These are phyloP conservation scores for Penicillium atrosanguineum DNA, from an alignment of 495 filamentous ascomycete species.

Conservation along the genomic window DNA sequence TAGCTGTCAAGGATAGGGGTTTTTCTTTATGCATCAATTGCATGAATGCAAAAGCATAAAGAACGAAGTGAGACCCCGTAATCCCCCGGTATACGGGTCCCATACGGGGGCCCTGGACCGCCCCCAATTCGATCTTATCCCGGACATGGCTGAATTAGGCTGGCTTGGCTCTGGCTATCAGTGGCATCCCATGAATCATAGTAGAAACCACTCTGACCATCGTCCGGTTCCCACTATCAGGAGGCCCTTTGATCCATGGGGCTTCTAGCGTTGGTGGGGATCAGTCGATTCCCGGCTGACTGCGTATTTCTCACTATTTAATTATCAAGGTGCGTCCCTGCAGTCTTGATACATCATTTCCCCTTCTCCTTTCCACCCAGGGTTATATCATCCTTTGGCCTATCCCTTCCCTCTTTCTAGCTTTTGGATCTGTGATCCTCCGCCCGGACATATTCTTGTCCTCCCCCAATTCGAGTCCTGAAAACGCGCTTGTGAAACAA, in stretches of 20 bases:
- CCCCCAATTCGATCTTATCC: slow-evolving; percentile 4
- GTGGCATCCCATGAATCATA: slow-evolving; percentile 23
- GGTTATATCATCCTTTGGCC: not conserved
- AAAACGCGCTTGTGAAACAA: not conserved
- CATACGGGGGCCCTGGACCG: slow-evolving; percentile 1
- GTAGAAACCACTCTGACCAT: slow-evolving; percentile 25
- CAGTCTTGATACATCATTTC: slow-evolving; percentile 24
- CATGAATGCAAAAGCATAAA: not conserved
- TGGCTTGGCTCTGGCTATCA: slow-evolving; percentile 24
- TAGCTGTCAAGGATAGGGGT: not conserved
- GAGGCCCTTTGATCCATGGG: slow-evolving; percentile 21
- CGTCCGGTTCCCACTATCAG: slow-evolving; percentile 20
- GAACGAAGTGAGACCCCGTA: slow-evolving; percentile 13
- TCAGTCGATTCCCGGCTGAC: not conserved
- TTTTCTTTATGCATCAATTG: not conserved
- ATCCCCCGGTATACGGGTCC: slow-evolving; percentile 16
- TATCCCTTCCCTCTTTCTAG: not conserved
- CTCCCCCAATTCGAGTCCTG: not conserved
- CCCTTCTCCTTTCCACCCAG: slow-evolving; percentile 1
- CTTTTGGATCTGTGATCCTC: not conserved
- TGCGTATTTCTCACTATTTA: slow-evolving; percentile 22
- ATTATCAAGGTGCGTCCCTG: slow-evolving; percentile 22
- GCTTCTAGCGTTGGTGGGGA: slow-evolving; percentile 25
- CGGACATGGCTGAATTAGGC: slow-evolving; percentile 15
- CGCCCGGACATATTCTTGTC: not conserved